A percentile compares a stretch with the other conserved stretches of the same genome.
phyloP scores from a whole-genome alignment of 116 monocot genomes.

The Thalassia testudinum region DNA sequence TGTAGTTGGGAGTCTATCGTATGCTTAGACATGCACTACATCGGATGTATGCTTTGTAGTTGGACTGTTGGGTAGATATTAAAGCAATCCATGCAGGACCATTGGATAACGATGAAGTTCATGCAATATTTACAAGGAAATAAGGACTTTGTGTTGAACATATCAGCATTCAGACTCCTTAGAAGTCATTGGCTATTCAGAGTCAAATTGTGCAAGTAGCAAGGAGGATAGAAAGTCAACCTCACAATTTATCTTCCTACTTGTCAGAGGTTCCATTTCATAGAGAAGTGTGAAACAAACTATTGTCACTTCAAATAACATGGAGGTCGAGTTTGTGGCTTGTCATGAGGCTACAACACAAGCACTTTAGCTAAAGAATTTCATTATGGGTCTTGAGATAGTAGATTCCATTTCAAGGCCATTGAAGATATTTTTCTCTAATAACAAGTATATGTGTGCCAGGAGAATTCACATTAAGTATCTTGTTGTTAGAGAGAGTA shows the following conservation, averaged over 20 bases:
- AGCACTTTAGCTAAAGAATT: slow-evolving; percentile 1
- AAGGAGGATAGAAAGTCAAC: neutral
- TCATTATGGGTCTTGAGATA: neutral
- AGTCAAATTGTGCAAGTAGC: neutral
- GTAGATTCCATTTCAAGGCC: too few relatives aligned
- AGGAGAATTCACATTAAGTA: slow-evolving; percentile 2
- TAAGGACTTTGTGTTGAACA: slow-evolving; percentile 1
- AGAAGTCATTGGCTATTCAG: slow-evolving; percentile 1
- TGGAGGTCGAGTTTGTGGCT: neutral
- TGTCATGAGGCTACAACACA: neutral
- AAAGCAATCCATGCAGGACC: neutral
- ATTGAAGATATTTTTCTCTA: slow-evolving; percentile 6
- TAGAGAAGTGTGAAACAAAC: slow-evolving; percentile 1
- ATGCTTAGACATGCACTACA: neutral
- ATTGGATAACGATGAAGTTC: neutral
- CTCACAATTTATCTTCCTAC: neutral
- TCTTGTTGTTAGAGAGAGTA: neutral
- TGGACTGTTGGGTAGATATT: neutral
- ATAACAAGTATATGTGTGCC: neutral
- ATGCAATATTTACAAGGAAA: neutral
- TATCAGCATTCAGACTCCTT: neutral
- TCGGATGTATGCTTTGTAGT: neutral
- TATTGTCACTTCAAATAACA: neutral
- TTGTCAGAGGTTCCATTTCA: slow-evolving; percentile 1
- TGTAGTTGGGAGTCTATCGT: slow-evolving; percentile 1